These are phyloP conservation scores for Teunomyces gatunensis DNA, from an alignment of 805 yeast species.

Conservation along the genomic window DNA sequence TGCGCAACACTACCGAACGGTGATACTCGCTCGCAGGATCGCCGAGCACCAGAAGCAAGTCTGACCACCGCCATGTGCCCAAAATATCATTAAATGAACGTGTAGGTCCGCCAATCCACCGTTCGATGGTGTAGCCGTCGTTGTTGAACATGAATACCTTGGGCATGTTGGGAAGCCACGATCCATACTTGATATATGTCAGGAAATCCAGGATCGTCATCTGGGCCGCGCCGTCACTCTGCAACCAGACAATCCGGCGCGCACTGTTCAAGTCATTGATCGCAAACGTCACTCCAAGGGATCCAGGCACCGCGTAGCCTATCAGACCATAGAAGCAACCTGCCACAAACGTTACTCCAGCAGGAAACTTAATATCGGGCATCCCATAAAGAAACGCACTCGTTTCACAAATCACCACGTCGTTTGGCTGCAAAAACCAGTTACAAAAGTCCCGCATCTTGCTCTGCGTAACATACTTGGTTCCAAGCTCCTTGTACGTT, in stretches of 20 bases:
- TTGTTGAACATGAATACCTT: slow-evolving; percentile 77
- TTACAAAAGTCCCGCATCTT: slow-evolving; percentile 36
- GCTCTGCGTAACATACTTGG: slow-evolving; percentile 24
- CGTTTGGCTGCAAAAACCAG: slow-evolving; percentile 52
- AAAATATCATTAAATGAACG: slow-evolving; percentile 80
- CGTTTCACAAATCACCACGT: slow-evolving; percentile 75
- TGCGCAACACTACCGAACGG: slow-evolving; percentile 17
- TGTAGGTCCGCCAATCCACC: slow-evolving; percentile 76
- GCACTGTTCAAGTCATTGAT: slow-evolving; percentile 48
- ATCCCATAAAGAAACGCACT: slow-evolving; percentile 80
- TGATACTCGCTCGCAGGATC: slow-evolving; percentile 29
- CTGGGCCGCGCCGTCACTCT: slow-evolving; percentile 95
- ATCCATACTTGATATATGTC: slow-evolving; percentile 53
- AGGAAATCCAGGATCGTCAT: slow-evolving; percentile 88
- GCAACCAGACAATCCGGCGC: slow-evolving; percentile 66
- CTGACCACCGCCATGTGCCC: slow-evolving; percentile 79
- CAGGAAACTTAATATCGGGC: slow-evolving; percentile 64
- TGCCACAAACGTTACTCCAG: slow-evolving; percentile 48
- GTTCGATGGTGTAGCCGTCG: slow-evolving; percentile 86
- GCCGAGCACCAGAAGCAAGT: slow-evolving; percentile 65
- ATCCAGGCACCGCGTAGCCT: slow-evolving; percentile 85
- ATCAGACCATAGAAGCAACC: slow-evolving; percentile 83
- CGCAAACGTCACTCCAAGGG: slow-evolving; percentile 80
- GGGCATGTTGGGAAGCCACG: slow-evolving; percentile 45
- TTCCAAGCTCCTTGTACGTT: slow-evolving; percentile 3